phyloP scores from a whole-genome alignment of 208 protist genomes.

The Crithidia acanthocephali region DNA sequence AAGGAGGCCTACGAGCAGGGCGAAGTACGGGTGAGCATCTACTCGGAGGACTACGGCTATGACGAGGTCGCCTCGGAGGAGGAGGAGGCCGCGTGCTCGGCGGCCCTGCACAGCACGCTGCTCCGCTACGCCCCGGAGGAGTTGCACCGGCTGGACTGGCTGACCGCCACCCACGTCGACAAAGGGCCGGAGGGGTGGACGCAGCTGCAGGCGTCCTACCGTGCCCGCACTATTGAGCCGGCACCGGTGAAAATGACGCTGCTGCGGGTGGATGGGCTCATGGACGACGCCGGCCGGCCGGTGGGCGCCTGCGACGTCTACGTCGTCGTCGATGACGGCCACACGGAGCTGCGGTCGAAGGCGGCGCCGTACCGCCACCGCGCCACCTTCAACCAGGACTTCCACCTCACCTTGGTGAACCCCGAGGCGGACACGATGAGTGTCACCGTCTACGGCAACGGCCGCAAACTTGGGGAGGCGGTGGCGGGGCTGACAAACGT shows the following conservation, averaged over 20 bases:
- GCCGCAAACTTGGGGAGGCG: conserved; percentile 67
- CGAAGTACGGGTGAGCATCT: conserved; percentile 69
- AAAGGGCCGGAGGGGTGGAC: conserved; percentile 20
- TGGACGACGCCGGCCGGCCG: conserved; percentile 48
- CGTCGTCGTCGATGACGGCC: conserved; percentile 40
- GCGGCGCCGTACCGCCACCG: conserved; percentile 51
- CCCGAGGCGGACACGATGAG: conserved; percentile 44
- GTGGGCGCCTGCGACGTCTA: conserved; percentile 50
- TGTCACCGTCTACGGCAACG: conserved; percentile 53
- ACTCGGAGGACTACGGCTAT: conserved; percentile 69
- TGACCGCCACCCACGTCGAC: conserved; percentile 32
- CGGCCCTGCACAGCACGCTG: conserved; percentile 59
- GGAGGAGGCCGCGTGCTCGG: conserved; percentile 59
- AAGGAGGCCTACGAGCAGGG: conserved; percentile 75
- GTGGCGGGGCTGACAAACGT: conserved; percentile 64
- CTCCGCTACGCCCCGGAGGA: conserved; percentile 62
- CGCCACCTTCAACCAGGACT: conserved; percentile 61
- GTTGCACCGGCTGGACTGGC: conserved; percentile 85
- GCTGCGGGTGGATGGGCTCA: conserved; percentile 52
- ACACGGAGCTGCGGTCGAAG: conserved; percentile 34
- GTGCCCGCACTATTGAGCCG: conserved; percentile 17
- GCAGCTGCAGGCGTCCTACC: conserved; percentile 25
- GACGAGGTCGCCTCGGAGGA: conserved; percentile 45
- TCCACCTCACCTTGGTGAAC: conserved; percentile 47
- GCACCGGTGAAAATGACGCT: conserved; percentile 59